Percentiles rank a stretch among this genome's conserved stretches.
phyloP scores from a whole-genome alignment of 1,139 yeast genomes.

The Suhomyces chickasaworum region DNA sequence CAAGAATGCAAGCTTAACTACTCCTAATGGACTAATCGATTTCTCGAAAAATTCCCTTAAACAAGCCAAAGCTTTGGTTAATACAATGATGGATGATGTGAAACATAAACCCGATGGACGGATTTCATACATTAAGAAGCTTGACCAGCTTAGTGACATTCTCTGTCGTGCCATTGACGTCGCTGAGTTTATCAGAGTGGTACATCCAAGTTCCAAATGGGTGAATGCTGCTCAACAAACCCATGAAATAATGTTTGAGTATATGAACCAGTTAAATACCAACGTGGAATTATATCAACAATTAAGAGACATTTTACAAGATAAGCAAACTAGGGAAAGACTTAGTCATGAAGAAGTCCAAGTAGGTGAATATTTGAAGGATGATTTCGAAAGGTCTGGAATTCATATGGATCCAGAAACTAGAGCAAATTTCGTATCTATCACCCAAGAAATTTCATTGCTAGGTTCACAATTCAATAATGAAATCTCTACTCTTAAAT shows the following conservation, averaged over 20 bases:
- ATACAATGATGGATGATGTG: slow-evolving; percentile 52
- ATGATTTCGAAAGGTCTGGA: slow-evolving; percentile 91
- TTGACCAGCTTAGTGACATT: slow-evolving; percentile 86
- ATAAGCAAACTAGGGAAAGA: slow-evolving; percentile 34
- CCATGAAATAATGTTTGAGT: slow-evolving; percentile 87
- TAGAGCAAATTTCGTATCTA: slow-evolving; percentile 68
- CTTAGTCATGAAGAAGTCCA: slow-evolving; percentile 72
- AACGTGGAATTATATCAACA: slow-evolving; percentile 70
- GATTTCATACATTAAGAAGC: slow-evolving; percentile 56
- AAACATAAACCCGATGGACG: slow-evolving; percentile 46
- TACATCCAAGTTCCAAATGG: slow-evolving; percentile 77
- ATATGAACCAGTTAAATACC: slow-evolving; percentile 90
- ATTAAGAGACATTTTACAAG: slow-evolving; percentile 56
- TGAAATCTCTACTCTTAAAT: slow-evolving; percentile 50
- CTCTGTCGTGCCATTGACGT: slow-evolving; percentile 91
- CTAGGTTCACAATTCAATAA: slow-evolving; percentile 79
- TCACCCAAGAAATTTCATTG: slow-evolving; percentile 80
- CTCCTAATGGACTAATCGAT: slow-evolving; percentile 68
- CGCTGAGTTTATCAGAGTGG: slow-evolving; percentile 88
- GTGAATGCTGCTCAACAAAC: slow-evolving; percentile 82
- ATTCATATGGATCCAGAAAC: slow-evolving; percentile 74
- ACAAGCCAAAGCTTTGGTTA: slow-evolving; percentile 64
- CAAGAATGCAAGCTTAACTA: slow-evolving; percentile 63
- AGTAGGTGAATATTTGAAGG: slow-evolving; percentile 77
- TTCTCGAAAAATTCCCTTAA: slow-evolving; percentile 66